Percentiles rank a stretch among this genome's conserved stretches.
Conservation (phyloP, 306 rosid species). For the Castanea crenata region DNA sequence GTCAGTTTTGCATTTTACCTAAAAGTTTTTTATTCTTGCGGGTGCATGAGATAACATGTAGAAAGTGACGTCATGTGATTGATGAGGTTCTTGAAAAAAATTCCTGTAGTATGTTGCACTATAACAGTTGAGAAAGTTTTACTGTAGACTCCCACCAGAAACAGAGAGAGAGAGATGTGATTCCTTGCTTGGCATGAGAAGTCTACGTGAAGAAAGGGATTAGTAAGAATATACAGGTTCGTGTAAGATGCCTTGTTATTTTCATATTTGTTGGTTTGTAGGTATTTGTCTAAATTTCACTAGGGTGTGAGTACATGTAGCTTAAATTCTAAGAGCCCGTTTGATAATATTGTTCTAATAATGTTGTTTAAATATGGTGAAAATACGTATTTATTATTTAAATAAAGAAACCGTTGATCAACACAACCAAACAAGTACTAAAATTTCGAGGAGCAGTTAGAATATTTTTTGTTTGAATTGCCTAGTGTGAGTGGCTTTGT, state of each 20-base stretch:
- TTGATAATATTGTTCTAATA: too few species aligned
- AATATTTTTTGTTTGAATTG: too few species aligned
- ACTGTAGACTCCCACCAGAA: conserved; percentile 1
- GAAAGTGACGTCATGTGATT: neutral
- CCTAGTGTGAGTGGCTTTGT: too few species aligned
- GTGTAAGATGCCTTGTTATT: neutral
- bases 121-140: neutral
- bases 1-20: too few species aligned
- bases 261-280: conserved; percentile 29
- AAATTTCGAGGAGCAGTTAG: too few species aligned
- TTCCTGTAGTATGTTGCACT: neutral
- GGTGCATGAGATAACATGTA: neutral
- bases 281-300: conserved; percentile 26
- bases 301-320: too few species aligned
- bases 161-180: conserved; percentile 10
- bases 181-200: conserved; percentile 41
- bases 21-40: neutral
- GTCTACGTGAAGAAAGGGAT: conserved; percentile 43
- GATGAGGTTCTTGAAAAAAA: neutral
- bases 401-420: too few species aligned
- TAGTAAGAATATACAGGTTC: conserved; percentile 24
- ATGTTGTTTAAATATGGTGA: too few species aligned
- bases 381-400: too few species aligned
- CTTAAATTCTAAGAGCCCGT: too few species aligned
- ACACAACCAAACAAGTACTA: too few species aligned